Evolutionary conservation across 2,329 filamentous ascomycete species (phyloP), one percentile per base, ranked within the genome.

Genomic region (Alternaria ventricosa): DNA sequence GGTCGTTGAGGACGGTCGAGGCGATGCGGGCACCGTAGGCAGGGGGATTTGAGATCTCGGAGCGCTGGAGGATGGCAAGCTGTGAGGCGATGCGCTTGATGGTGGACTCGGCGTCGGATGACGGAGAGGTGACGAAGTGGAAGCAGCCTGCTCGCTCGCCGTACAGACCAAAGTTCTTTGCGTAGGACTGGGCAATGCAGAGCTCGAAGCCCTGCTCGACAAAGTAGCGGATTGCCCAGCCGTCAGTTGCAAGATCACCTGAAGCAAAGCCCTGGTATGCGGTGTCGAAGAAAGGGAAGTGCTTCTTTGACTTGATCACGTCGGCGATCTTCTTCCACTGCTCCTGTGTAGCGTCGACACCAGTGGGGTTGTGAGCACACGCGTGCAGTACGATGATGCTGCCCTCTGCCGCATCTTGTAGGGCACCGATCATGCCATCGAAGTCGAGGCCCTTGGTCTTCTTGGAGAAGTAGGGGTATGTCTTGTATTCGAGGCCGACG

Each of bases 241-340:
- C 93, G 80, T 99, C 96, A 64, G 89, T 88, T 72, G 87, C 86
- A 20, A 98, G 88, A 79, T 96, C 90, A 63, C 96, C 96, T 1
- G 96, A 97, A 4, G 96, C 96, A 79, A 99, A 99, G 61, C 96
- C 95, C 83, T 98, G 96, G 85, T 99, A 99, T 60, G 96, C 96
- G 69, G 89, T 93, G 85, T 99, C 96, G 83, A 99, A 98, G 88
- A 99, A 98, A 75, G 96, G 95, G 84, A 99, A 97, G 82, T 96
- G 95, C 68, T 88, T 88, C 83, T 91, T 93, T 75, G 88, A 81
- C 74, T 87, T 88, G 81, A 98, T 89, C 47, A 97, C 81, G 46
- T 86, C 81, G 56, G 95, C 94, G 66, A 99, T 89, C 83, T 96
- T 88, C 81, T 91, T 93, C 96, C 96, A 99, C 84, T 99, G 96